These are phyloP conservation scores for Erigeron philadelphicus DNA, from an alignment of 140 eudicot genomes.

Conservation along the genomic window DNA sequence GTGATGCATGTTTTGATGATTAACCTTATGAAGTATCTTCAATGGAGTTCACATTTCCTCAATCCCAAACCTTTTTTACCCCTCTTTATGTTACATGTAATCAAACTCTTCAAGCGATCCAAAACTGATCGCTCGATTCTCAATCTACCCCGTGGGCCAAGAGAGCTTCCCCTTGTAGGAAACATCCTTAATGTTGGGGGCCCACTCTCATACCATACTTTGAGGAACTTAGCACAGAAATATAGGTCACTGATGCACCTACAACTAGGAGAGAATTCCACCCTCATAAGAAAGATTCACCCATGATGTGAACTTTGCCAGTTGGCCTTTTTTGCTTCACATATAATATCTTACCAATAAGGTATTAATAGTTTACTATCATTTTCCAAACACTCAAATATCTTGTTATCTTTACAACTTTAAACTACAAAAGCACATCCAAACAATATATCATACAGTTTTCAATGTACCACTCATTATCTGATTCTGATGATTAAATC, in stretches of 20 bases:
- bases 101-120: constrained; percentile 24
- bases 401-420: too few species aligned
- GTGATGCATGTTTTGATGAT: too few species aligned
- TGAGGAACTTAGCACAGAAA: constrained; percentile 38
- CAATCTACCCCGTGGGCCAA: constrained; percentile 57
- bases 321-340: constrained; percentile 37
- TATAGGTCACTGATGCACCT: constrained; percentile 53
- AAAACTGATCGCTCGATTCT: not conserved
- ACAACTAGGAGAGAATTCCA: constrained; percentile 46
- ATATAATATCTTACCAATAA: constrained; percentile 26
- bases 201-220: constrained; percentile 39
- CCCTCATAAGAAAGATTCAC: constrained; percentile 40
- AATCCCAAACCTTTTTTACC: constrained; percentile 23
- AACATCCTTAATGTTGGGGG: constrained; percentile 42
- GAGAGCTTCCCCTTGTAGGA: constrained; percentile 47
- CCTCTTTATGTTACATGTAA: constrained; percentile 23
- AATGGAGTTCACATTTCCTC: constrained; percentile 32
- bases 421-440: too few species aligned
- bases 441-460: too few species aligned
- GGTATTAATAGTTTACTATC: too few species aligned
- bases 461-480: too few species aligned
- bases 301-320: constrained; percentile 43
- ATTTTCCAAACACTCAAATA: too few species aligned
- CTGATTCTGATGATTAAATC: too few species aligned
- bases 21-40: too few species aligned